These are phyloP conservation scores for Linnemannia hyalina DNA, from an alignment of 192 early-diverging fungal species.

Conservation along the genomic window DNA sequence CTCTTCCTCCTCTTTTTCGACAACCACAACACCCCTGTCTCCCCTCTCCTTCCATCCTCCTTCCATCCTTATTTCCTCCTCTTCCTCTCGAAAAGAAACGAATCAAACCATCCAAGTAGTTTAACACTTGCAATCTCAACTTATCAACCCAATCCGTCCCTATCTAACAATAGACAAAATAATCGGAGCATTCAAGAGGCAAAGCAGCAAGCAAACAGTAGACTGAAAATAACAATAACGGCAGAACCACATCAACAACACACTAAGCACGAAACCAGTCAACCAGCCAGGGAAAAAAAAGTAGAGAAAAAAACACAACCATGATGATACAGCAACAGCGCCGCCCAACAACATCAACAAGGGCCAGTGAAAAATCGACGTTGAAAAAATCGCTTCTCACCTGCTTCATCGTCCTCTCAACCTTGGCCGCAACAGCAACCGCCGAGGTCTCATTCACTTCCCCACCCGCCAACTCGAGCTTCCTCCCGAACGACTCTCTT, in stretches of 20 bases:
- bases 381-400: background rate
- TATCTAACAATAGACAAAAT: constrained; percentile 4
- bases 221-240: background rate
- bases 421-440: background rate
- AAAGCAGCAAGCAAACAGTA: background rate
- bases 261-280: background rate
- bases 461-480: background rate
- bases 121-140: background rate
- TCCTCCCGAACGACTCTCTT: constrained; percentile 16
- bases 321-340: constrained; percentile 1
- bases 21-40: background rate
- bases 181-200: background rate
- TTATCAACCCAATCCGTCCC: background rate
- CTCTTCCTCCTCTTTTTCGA: background rate
- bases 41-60: background rate
- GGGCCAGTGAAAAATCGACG: no score
- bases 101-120: background rate
- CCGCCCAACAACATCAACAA: background rate
- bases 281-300: background rate
- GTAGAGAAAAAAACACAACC: background rate
- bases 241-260: background rate
- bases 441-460: constrained; percentile 30
- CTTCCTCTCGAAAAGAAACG: background rate
- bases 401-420: background rate
- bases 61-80: background rate